Conservation (phyloP, 495 filamentous ascomycete species). For the Aspergillus bridgeri region DNA sequence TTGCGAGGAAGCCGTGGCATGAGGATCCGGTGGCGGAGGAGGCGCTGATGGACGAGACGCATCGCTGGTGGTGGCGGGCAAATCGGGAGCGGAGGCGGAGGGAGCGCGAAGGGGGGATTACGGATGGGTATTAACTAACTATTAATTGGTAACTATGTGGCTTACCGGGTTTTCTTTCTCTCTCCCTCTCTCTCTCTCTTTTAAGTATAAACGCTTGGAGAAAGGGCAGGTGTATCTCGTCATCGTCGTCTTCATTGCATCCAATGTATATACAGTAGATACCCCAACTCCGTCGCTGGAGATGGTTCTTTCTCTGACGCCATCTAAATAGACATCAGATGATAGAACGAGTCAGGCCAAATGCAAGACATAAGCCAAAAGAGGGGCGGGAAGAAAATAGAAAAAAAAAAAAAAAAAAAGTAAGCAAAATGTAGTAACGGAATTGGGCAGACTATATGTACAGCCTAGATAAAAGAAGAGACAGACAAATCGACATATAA, state of each 20-base stretch:
- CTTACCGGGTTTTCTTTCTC: conserved; percentile 1
- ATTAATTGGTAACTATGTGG: not conserved
- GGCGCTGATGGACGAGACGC: conserved; percentile 23
- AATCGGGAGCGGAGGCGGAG: conserved; percentile 50
- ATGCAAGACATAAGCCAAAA: conserved; percentile 3
- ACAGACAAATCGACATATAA: not conserved
- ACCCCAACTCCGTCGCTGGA: not conserved
- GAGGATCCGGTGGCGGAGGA: conserved; percentile 36
- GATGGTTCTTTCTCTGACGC: not conserved
- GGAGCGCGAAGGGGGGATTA: conserved; percentile 42
- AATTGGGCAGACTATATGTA: conserved; percentile 10
- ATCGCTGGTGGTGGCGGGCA: conserved; percentile 63
- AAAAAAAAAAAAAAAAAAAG: no score
- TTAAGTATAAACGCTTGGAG: no score
- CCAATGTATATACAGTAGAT: conserved; percentile 11
- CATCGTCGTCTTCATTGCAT: not conserved
- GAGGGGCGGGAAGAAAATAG: no score
- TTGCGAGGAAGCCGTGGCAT: conserved; percentile 83
- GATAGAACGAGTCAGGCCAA: not conserved
- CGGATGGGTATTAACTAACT: conserved; percentile 14
- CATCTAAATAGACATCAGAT: conserved; percentile 1
- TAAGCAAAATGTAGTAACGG: not conserved
- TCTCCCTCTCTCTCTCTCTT: no score
- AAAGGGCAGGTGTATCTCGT: no score
- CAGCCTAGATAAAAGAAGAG: not conserved